Base-by-base conservation (phyloP, 352 stramenopile genomes). In the Phytophthora macrochlamydospora region DNA sequence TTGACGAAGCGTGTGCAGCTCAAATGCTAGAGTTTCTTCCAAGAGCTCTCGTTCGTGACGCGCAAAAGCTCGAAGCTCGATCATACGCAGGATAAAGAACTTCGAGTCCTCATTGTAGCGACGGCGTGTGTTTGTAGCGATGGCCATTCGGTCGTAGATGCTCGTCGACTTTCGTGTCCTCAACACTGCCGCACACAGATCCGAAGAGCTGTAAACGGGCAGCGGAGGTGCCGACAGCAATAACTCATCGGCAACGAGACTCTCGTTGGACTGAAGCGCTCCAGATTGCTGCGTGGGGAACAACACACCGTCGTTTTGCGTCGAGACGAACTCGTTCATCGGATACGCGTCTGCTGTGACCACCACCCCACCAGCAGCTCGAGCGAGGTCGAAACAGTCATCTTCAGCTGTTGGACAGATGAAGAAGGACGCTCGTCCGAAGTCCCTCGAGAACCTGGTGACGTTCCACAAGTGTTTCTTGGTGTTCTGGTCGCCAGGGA, bases 311-410 rank as follows among this genome's bases (percentile, higher is more conserved):
- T 65, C 54, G 0, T 35, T 51, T 3, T 37, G 40, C 4, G 32
- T 49, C 13, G 53, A 59, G 30, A 81, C 33, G 14, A 86, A 54
- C 51, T 90, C 81, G 58, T 87, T 89, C 81, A 87, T 90, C 30
- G 81, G 81, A 13, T 76, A 76, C 7, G 60, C 62, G 55, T 87
- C 67, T 0, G 73, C 75, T 3, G 79, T 76, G 33, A 90, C 51
- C 8, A 90, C 70, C 4, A 89, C 64, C 4, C 65, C 75, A 3
- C 79, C 70, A 1, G 75, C 55, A 4, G 81, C 79, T 29, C 77
- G 73, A 11, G 76, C 81, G 12, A 87, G 77, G 46, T 85, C 83
- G 56, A 90, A 76, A 64, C 80, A 86, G 63, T 90, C 79, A 42
- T 79, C 79, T 42, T 68, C 80, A 8, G 78, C 79, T 70, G 79